A percentile compares a stretch with the other conserved stretches of the same genome.
These are phyloP conservation scores for Spathaspora sp. DNA, from an alignment of 805 yeast genomes.

Conservation along the genomic window DNA sequence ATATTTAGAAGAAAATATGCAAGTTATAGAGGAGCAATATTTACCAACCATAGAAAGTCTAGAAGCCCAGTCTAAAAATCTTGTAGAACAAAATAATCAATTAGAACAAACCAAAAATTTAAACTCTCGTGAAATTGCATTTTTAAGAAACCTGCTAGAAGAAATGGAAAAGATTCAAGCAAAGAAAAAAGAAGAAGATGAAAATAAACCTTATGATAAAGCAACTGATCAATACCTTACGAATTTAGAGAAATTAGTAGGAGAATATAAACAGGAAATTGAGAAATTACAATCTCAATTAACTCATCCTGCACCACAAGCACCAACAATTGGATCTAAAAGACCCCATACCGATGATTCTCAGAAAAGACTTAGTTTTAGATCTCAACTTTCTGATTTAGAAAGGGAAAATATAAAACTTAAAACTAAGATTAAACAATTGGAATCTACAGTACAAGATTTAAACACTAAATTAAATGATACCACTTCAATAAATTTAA, in stretches of 20 bases:
- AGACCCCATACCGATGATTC: slow-evolving; percentile 8
- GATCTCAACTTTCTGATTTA: slow-evolving; percentile 16
- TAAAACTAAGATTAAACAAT: slow-evolving; percentile 30
- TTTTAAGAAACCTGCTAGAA: slow-evolving; percentile 54
- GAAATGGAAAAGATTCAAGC: slow-evolving; percentile 36
- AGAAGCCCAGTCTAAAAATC: slow-evolving; percentile 3
- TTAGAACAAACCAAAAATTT: slow-evolving; percentile 49
- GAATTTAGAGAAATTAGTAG: slow-evolving; percentile 47
- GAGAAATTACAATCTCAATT: slow-evolving; percentile 39
- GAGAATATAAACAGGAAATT: slow-evolving; percentile 52
- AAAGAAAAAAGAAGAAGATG: slow-evolving; percentile 12
- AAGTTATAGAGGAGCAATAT: slow-evolving; percentile 11
- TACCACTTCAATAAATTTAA: slow-evolving; percentile 14
- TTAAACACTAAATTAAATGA: slow-evolving; percentile 35
- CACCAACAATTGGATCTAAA: slow-evolving; percentile 6
- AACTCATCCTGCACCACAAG: slow-evolving; percentile 14
- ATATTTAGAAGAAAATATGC: slow-evolving; percentile 9
- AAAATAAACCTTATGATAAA: slow-evolving; percentile 23
- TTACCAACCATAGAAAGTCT: slow-evolving; percentile 9
- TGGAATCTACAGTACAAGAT: slow-evolving; percentile 30
- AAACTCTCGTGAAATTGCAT: slow-evolving; percentile 55
- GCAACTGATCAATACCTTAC: slow-evolving; percentile 34
- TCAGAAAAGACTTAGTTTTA: slow-evolving; percentile 6
- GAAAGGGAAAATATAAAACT: slow-evolving; percentile 41
- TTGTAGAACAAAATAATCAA: slow-evolving; percentile 10